These are phyloP conservation scores for Penstemon newberryi DNA, from an alignment of 257 asterid species.

Conservation along the genomic window DNA sequence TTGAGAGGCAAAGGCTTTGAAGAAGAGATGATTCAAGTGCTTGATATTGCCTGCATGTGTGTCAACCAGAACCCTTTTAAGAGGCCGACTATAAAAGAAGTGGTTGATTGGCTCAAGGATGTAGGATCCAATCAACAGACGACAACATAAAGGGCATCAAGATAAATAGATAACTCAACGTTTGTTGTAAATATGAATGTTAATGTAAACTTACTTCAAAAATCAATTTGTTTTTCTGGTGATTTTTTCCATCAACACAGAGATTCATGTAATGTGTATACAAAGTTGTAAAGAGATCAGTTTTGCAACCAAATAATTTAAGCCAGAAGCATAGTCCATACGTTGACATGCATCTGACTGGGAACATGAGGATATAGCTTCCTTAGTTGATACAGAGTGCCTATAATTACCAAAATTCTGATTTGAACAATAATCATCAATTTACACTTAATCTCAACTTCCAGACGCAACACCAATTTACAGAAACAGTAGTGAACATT, in stretches of 20 bases:
- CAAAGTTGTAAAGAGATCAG: slow-evolving; percentile 37
- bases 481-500: slow-evolving; percentile 14
- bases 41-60: slow-evolving; percentile 86
- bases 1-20: slow-evolving; percentile 69
- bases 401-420: slow-evolving; percentile 16
- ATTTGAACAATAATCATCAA: slow-evolving; percentile 1
- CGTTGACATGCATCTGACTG: slow-evolving; percentile 13
- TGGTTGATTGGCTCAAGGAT: slow-evolving; percentile 74
- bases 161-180: slow-evolving; percentile 27
- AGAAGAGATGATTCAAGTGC: slow-evolving; percentile 77
- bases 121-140: slow-evolving; percentile 47
- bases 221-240: slow-evolving; percentile 29
- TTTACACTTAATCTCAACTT: not conserved
- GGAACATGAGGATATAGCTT: not conserved
- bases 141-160: slow-evolving; percentile 36
- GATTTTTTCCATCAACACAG: slow-evolving; percentile 23
- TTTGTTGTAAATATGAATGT: slow-evolving; percentile 41
- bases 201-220: slow-evolving; percentile 25
- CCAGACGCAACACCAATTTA: slow-evolving; percentile 6
- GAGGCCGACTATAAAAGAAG: slow-evolving; percentile 79
- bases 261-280: slow-evolving; percentile 30
- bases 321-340: slow-evolving; percentile 22
- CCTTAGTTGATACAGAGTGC: slow-evolving; percentile 14
- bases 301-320: slow-evolving; percentile 33
- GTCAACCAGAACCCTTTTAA: slow-evolving; percentile 75